These are phyloP conservation scores for Aureobasidium uvarum DNA, from an alignment of 2,329 filamentous ascomycete species.

Conservation along the genomic window DNA sequence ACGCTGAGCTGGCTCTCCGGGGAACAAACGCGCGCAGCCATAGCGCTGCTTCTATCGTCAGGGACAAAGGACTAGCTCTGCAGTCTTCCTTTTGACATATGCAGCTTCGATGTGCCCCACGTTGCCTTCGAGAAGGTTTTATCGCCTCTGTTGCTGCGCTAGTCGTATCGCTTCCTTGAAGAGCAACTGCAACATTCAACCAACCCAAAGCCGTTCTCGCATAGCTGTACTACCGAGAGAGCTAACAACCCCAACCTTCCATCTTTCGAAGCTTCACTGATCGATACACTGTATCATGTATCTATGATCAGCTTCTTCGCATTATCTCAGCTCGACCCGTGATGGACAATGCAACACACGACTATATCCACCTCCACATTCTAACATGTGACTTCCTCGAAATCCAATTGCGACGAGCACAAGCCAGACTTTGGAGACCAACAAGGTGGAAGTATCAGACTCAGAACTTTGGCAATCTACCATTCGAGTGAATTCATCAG, in stretches of 20 bases:
- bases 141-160: neutral
- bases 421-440: neutral
- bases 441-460: neutral
- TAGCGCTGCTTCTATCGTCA: constrained; percentile 12
- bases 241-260: neutral
- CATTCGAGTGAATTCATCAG: neutral
- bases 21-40: constrained; percentile 20
- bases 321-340: neutral
- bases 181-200: neutral
- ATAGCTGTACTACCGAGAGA: neutral
- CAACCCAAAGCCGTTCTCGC: neutral
- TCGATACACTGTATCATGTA: neutral
- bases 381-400: neutral
- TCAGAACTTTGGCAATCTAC: neutral
- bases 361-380: neutral
- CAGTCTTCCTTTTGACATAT: constrained; percentile 22
- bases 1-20: constrained; percentile 5
- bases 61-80: constrained; percentile 16
- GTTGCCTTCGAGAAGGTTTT: neutral
- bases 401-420: neutral
- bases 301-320: neutral
- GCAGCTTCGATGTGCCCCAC: constrained; percentile 1
- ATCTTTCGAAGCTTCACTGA: neutral
- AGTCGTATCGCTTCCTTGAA: neutral
- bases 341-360: neutral